Base-by-base conservation (phyloP, 208 protist species). In the Leishmania tropica region DNA sequence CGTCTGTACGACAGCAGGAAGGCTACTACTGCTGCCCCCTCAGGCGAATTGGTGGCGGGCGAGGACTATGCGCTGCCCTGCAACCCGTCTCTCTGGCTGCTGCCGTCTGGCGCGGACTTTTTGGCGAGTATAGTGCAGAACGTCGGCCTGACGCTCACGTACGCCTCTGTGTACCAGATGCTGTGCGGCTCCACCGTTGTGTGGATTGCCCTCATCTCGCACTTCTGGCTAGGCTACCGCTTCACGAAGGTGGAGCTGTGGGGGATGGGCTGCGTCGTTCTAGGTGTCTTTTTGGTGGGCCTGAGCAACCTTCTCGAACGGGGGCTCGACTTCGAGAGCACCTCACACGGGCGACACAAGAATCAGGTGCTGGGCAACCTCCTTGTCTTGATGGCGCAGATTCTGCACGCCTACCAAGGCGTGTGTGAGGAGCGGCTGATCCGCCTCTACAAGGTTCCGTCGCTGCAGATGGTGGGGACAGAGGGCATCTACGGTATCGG, bases 91-190 rank as follows among this genome's bases (percentile, higher is more conserved):
- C 87, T 95, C n/a, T 95, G 84, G 73, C 78, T 96, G 53, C 75
- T 96, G 54, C 82, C 93, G 15, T 80, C 84, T 35, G 91, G 86
- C 21, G 94, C 95, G 2, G 96, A 98, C 77, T 90, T 98, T 72
- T 58, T 92, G 2, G 95, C 96, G 5, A 94, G 88, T 51, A 90
- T 94, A 21, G 80, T 98, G n/a, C 96, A 98, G 81, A 96, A 93
- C 80, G 83, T 98, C 21, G 96, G 94, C 67, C 88, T 99, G 71
- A 90, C 90, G 37, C 91, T 96, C 35, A 98, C 98, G 28, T 86
- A 92, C 80, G 95, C 94, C 15, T 98, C 92, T n/a, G 89, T 97
- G 11, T 98, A 96, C 76, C 94, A 98, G 86, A 98, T 99, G 94
- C 86, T 99, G 73, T 90, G 97, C 78, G 98, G 97, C 8, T 87